These are phyloP conservation scores for Starmera caribaea DNA, from an alignment of 805 yeast species.

Conservation along the genomic window DNA sequence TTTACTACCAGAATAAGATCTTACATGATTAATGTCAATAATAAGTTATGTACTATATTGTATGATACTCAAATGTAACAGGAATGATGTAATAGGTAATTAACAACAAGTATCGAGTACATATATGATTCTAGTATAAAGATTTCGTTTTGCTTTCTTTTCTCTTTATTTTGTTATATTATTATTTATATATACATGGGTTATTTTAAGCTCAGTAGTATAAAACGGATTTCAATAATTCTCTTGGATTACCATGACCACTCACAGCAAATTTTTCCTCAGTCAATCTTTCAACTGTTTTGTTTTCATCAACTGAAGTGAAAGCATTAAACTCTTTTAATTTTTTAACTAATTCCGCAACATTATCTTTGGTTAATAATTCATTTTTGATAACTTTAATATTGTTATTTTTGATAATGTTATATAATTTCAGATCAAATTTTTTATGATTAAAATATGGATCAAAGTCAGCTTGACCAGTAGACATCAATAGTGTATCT, in stretches of 20 bases:
- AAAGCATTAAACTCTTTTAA: conserved; percentile 30
- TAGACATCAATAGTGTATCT: conserved; percentile 50
- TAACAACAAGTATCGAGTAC: no score
- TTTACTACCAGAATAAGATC: no score
- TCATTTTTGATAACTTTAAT: conserved; percentile 24
- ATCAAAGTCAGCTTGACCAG: conserved; percentile 41
- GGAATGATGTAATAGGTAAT: no score
- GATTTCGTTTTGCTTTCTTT: no score
- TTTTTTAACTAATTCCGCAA: conserved; percentile 30
- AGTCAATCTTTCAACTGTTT: conserved; percentile 29
- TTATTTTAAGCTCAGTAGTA: no score
- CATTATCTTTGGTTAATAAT: conserved; percentile 36
- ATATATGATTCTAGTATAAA: no score
- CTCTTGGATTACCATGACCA: conserved; percentile 57
- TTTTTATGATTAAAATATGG: conserved; percentile 41
- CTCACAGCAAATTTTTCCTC: conserved; percentile 42
- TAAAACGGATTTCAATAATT: conserved; percentile 13
- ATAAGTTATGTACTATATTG: no score
- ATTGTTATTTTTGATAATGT: conserved; percentile 19
- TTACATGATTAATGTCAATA: no score
- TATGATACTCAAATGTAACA: no score
- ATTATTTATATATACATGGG: no score
- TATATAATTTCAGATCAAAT: conserved; percentile 42
- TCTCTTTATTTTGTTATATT: no score
- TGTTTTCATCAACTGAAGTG: conserved; percentile 12